phyloP scores from a whole-genome alignment of 139 green algal species.

The Tetraselmis chui region DNA sequence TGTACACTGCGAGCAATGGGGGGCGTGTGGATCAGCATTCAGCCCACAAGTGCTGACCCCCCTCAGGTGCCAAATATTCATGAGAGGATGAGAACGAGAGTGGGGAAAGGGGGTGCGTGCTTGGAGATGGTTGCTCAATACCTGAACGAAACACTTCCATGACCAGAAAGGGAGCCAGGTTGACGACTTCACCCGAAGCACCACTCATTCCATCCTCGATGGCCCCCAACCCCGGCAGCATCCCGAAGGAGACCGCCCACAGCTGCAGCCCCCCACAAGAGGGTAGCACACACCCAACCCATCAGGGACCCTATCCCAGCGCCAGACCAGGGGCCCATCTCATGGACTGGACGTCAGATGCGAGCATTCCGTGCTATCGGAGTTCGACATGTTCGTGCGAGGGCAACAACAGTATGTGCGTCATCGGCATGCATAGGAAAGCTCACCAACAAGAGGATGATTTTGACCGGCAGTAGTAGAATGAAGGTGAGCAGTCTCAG shows the following conservation, averaged over 20 bases:
- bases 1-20: neutral
- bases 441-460: neutral
- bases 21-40: neutral
- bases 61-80: too few species aligned
- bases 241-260: neutral
- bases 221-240: neutral
- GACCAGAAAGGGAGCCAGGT: neutral
- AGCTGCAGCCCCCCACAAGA: neutral
- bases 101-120: too few species aligned
- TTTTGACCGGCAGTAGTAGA: neutral
- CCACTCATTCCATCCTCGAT: neutral
- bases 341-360: neutral
- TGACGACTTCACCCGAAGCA: neutral
- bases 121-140: too few species aligned
- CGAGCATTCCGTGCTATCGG: neutral
- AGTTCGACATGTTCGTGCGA: neutral
- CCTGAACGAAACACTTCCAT: neutral
- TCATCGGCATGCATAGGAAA: neutral
- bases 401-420: neutral
- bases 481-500: neutral
- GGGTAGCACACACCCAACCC: too few species aligned
- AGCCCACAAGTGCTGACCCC: too few species aligned
- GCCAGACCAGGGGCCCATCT: neutral
- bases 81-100: too few species aligned
- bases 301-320: too few species aligned